Evolutionary conservation across 2,329 filamentous ascomycete species (phyloP).

Genomic region (Akanthomyces muscarius): DNA sequence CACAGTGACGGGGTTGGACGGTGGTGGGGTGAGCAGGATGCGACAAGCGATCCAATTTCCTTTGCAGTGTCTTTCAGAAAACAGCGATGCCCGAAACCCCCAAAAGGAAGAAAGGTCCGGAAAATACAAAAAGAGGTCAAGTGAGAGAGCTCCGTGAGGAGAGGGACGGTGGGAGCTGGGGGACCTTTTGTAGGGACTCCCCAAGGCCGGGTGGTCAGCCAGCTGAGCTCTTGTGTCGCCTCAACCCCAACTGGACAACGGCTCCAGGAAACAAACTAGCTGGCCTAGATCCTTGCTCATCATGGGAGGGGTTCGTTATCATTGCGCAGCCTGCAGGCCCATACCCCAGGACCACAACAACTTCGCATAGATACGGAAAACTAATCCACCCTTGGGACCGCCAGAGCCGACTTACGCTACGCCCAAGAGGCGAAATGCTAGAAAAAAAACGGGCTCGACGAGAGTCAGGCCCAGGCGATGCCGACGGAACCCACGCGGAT

Average conservation of each 20-base stretch:
- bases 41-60: neutral
- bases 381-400: neutral
- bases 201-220: neutral
- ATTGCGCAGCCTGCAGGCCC: neutral
- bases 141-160: neutral
- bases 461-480: neutral
- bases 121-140: neutral
- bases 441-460: no score
- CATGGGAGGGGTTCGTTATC: neutral
- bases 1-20: neutral
- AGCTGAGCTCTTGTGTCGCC: constrained; percentile 9
- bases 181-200: constrained; percentile 9
- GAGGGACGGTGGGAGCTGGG: neutral
- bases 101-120: neutral
- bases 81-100: neutral
- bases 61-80: neutral
- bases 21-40: no score
- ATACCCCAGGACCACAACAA: neutral
- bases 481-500: neutral
- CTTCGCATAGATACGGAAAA: neutral
- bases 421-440: neutral
- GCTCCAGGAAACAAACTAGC: neutral
- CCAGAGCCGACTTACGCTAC: neutral
- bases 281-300: neutral
- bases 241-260: neutral